Percentiles rank a stretch among this genome's conserved stretches.
phyloP scores from a whole-genome alignment of 768 basidiomycete species.

The Leccinellum albellum region DNA sequence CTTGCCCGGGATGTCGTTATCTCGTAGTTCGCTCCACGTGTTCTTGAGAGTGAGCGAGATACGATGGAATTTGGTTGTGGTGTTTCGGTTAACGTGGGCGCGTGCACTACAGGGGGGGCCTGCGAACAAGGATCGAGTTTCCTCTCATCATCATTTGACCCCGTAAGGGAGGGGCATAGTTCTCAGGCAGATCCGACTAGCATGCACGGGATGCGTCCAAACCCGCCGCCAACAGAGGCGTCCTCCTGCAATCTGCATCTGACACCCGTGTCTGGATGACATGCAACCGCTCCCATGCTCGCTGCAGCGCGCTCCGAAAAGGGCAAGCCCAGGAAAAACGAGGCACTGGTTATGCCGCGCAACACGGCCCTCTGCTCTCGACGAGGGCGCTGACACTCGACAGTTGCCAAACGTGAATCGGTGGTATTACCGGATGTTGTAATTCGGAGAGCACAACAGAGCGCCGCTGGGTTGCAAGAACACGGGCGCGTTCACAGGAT shows the following conservation, averaged over 20 bases:
- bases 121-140: constrained; percentile 11
- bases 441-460: background rate
- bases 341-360: constrained; percentile 5
- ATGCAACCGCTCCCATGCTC: constrained; percentile 14
- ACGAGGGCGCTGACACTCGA: constrained; percentile 2
- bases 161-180: constrained; percentile 12
- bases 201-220: constrained; percentile 6
- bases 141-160: constrained; percentile 19
- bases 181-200: constrained; percentile 31
- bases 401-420: constrained; percentile 7
- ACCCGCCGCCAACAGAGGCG: constrained; percentile 15
- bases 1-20: constrained; percentile 17
- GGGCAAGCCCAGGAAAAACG: background rate
- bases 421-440: constrained; percentile 8
- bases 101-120: background rate
- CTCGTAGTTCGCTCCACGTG: constrained; percentile 8
- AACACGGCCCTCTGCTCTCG: background rate
- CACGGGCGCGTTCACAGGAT: constrained; percentile 18
- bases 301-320: constrained; percentile 2
- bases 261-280: constrained; percentile 18
- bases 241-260: constrained; percentile 1
- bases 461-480: constrained; percentile 28
- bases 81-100: constrained; percentile 21
- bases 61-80: constrained; percentile 1
- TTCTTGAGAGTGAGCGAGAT: constrained; percentile 6